Base-by-base conservation (phyloP, 2,329 filamentous ascomycete genomes). In the Diplodia corticola region DNA sequence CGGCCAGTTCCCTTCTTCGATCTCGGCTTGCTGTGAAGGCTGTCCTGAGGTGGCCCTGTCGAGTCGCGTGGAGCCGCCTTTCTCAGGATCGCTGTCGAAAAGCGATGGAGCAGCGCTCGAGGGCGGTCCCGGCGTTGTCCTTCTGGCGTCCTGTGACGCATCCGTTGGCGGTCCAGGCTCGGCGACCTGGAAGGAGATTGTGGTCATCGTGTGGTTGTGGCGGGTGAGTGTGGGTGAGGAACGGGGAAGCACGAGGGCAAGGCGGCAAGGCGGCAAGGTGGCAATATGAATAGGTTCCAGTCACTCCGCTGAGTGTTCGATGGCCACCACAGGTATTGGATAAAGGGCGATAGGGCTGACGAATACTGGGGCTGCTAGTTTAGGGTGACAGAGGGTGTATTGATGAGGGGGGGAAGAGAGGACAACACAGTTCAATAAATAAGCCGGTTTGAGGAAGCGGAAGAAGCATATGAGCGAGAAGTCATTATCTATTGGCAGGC, bases 1-100 rank as follows among this genome's bases (percentile, higher is more conserved):
- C 1, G 81, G 82, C 81, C 82, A 83, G 54, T 75, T 75, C 5
- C 10, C 17, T 17, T 67, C 65, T 2, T 60, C 17, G 10, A 59
- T 24, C 7, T 59, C 40, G n/a, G 24, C 20, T n/a, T 44, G 20
- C 22, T 24, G 13, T 20, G 55, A 60, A n/a, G 55, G 13, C 26
- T 3, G 55, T 30, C 20, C 10, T 46, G 44, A 22, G 37, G 9
- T 15, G 26, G 28, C n/a, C 3, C 26, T 28, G 3, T 46, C 40
- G 3, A 55, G 13, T 4, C n/a, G 28, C n/a, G 5, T 26, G 4
- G 63, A 20, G 13, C 40, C 51, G 4, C 40, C 51, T 20, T 65
- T 65, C 37, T 65, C 51, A 4, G 63, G 37, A 5, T 65, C 63
- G 1, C 46, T 20, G 15, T 54, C 35, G 17, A 54, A 64, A 2